Percentiles rank a stretch among this genome's conserved stretches.
Evolutionary conservation across 805 yeast species (phyloP).

Genomic region (Nadsonia fulvescens): DNA sequence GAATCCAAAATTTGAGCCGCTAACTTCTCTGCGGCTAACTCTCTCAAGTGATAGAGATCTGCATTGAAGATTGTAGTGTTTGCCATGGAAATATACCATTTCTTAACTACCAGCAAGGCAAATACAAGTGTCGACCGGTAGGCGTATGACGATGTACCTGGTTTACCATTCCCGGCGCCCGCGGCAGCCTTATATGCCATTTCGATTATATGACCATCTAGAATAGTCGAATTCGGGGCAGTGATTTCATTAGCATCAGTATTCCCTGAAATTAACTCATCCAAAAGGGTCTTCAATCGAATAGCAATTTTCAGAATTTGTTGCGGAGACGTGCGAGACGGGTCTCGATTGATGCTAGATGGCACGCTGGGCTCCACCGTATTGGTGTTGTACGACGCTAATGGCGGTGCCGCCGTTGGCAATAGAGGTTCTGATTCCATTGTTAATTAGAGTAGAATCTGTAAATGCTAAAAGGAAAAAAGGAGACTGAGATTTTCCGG

Average conservation of each 20-base stretch:
- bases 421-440: too few species aligned
- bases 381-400: too few species aligned
- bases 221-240: slow-evolving; percentile 37
- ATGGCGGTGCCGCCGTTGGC: too few species aligned
- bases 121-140: slow-evolving; percentile 53
- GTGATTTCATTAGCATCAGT: slow-evolving; percentile 32
- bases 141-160: slow-evolving; percentile 36
- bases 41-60: slow-evolving; percentile 40
- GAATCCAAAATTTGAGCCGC: slow-evolving; percentile 55
- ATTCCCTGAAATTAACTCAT: slow-evolving; percentile 51
- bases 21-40: slow-evolving; percentile 52
- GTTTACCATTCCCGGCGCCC: slow-evolving; percentile 44
- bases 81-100: slow-evolving; percentile 55
- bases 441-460: too few species aligned
- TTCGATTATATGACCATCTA: slow-evolving; percentile 38
- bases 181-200: slow-evolving; percentile 64
- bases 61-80: slow-evolving; percentile 47
- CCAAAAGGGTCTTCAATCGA: slow-evolving; percentile 57
- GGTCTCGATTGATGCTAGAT: too few species aligned
- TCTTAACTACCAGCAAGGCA: slow-evolving; percentile 54
- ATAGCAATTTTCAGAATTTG: slow-evolving; percentile 30
- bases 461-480: too few species aligned
- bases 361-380: too few species aligned
- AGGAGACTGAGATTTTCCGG: too few species aligned
- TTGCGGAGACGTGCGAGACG: too few species aligned